Evolutionary conservation across 306 rosid genomes (phyloP).

Genomic region (Malus sylvestris): DNA sequence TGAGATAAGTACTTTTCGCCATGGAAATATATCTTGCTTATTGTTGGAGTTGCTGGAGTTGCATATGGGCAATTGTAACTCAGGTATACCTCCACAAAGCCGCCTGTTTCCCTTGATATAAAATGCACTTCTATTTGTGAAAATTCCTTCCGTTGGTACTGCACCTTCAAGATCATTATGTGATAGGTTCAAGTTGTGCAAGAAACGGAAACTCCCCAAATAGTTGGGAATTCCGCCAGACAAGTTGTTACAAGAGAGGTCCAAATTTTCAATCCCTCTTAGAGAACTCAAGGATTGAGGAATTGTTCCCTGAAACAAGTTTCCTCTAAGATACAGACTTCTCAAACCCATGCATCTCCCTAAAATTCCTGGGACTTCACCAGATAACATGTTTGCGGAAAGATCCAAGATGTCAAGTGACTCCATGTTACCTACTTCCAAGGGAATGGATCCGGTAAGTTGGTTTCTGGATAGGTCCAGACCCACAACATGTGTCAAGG

Average conservation of each 20-base stretch:
- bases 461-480: not conserved
- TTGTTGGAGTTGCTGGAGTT: not conserved
- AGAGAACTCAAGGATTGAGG: conserved; percentile 11
- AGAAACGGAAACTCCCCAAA: not conserved
- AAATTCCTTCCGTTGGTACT: conserved; percentile 15
- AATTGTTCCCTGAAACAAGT: conserved; percentile 14
- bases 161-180: conserved; percentile 25
- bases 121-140: conserved; percentile 2
- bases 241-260: conserved; percentile 25
- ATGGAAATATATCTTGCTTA: too few relatives aligned
- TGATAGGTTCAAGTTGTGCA: conserved; percentile 12
- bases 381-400: not conserved
- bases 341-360: conserved; percentile 10
- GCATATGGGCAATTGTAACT: not conserved
- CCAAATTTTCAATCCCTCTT: conserved; percentile 6
- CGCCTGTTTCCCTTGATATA: not conserved
- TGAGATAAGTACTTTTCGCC: not conserved
- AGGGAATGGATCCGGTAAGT: too few relatives aligned
- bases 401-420: conserved; percentile 1
- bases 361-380: conserved; percentile 12
- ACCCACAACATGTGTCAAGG: not conserved
- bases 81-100: conserved; percentile 1
- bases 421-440: not conserved
- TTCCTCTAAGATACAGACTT: not conserved
- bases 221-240: conserved; percentile 1